Conservation (phyloP, 2,329 filamentous ascomycete species). For the Penicillium sp. region DNA sequence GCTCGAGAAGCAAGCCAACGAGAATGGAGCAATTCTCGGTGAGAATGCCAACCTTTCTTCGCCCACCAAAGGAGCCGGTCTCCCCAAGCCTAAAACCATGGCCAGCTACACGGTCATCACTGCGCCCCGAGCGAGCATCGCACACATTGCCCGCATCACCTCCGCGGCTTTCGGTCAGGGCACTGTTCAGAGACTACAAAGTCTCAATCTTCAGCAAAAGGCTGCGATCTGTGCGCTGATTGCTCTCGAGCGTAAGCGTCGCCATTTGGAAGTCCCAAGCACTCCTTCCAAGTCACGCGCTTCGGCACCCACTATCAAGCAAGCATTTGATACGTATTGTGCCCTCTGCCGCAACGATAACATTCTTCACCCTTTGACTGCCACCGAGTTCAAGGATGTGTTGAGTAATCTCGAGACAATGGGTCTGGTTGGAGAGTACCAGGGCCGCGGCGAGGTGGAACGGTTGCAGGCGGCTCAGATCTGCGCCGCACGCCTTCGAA, state of each 20-base stretch:
- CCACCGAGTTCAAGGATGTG: conserved; percentile 92
- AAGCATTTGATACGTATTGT: conserved; percentile 81
- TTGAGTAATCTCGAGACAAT: conserved; percentile 85
- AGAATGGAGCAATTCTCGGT: conserved; percentile 71
- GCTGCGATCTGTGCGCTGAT: conserved; percentile 87
- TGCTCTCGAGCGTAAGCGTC: conserved; percentile 75
- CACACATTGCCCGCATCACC: conserved; percentile 89
- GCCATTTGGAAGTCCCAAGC: conserved; percentile 45
- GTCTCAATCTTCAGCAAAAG: conserved; percentile 93
- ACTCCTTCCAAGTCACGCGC: conserved; percentile 63
- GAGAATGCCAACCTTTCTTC: conserved; percentile 77
- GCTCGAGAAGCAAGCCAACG: conserved; percentile 62
- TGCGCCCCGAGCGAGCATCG: conserved; percentile 85
- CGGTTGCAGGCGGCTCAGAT: conserved; percentile 47
- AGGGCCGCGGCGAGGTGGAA: conserved; percentile 72
- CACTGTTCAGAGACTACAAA: conserved; percentile 77
- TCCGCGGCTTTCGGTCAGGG: conserved; percentile 88
- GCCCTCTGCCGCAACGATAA: conserved; percentile 82
- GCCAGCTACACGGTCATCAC: conserved; percentile 69
- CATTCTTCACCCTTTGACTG: conserved; percentile 84
- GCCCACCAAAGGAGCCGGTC: conserved; percentile 41
- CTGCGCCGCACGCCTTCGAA: conserved; percentile 69
- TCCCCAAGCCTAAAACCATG: conserved; percentile 43
- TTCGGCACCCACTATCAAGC: conserved; percentile 76
- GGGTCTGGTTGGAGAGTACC: conserved; percentile 71